A percentile compares a stretch with the other conserved stretches of the same genome.
phyloP scores from a whole-genome alignment of 805 yeast genomes.

The Saturnispora galanensis region DNA sequence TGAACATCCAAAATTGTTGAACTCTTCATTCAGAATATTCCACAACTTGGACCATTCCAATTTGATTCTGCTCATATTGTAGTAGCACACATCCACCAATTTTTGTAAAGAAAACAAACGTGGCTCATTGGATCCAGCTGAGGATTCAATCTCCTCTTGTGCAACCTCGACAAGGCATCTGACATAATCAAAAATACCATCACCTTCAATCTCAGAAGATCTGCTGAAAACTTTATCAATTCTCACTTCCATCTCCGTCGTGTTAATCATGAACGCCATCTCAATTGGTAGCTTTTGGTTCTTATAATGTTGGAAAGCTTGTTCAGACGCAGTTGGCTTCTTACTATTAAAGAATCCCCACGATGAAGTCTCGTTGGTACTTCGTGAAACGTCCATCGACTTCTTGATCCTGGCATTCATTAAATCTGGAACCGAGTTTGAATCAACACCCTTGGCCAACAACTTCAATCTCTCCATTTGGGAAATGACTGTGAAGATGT shows the following conservation, averaged over 20 bases:
- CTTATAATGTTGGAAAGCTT: constrained; percentile 60
- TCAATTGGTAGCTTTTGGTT: constrained; percentile 56
- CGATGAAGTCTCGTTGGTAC: constrained; percentile 23
- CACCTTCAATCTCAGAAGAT: constrained; percentile 69
- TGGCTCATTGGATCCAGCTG: constrained; percentile 74
- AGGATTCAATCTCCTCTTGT: constrained; percentile 81
- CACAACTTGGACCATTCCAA: constrained; percentile 95
- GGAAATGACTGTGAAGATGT: constrained; percentile 69
- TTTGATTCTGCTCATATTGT: constrained; percentile 92
- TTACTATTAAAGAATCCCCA: constrained; percentile 41
- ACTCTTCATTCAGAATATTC: constrained; percentile 86
- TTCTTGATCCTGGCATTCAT: constrained; percentile 61
- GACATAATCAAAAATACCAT: constrained; percentile 80
- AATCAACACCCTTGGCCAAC: constrained; percentile 78
- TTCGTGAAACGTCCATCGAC: constrained; percentile 22
- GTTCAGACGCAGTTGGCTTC: constrained; percentile 49
- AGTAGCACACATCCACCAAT: constrained; percentile 94
- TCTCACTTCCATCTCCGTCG: constrained; percentile 65
- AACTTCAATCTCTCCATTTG: constrained; percentile 87
- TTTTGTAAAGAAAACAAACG: constrained; percentile 89
- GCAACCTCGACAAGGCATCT: constrained; percentile 81
- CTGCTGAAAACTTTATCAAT: constrained; percentile 84
- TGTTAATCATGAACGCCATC: constrained; percentile 46
- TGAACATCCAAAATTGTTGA: constrained; percentile 77
- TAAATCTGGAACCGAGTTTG: constrained; percentile 78